Evolutionary conservation across 352 stramenopile species (phyloP).

Genomic region (Globisporangium iwayamae): DNA sequence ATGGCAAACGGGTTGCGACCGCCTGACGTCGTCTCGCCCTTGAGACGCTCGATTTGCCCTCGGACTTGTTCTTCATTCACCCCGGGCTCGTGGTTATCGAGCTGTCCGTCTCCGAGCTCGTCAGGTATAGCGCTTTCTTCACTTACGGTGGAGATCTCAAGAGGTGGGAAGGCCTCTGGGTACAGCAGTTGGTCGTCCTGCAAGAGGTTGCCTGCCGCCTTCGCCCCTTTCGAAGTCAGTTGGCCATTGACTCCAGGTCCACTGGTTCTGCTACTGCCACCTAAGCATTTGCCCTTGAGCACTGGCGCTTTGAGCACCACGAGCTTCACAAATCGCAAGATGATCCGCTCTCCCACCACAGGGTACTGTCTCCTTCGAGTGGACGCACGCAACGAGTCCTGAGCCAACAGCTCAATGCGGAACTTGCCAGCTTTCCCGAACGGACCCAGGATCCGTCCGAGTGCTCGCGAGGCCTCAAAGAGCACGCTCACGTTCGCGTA

Average conservation of each 20-base stretch:
- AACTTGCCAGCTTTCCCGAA: constrained; percentile 87
- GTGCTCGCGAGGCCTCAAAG: constrained; percentile 28
- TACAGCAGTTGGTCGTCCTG: constrained; percentile 47
- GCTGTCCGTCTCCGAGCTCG: background rate
- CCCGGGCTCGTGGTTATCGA: background rate
- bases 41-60: constrained; percentile 59
- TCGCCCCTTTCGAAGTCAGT: background rate
- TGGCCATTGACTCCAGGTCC: background rate
- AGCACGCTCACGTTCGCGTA: constrained; percentile 51
- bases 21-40: constrained; percentile 60
- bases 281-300: constrained; percentile 17
- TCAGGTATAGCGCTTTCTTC: background rate
- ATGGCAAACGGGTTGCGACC: constrained; percentile 66
- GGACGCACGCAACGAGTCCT: background rate
- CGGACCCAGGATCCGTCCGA: constrained; percentile 56
- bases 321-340: constrained; percentile 66
- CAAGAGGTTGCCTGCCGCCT: constrained; percentile 24
- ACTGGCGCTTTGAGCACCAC: constrained; percentile 35
- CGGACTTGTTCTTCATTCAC: background rate
- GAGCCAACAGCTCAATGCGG: constrained; percentile 31
- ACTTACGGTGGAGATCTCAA: background rate
- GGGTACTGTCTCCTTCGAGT: constrained; percentile 10
- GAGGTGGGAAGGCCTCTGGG: constrained; percentile 31
- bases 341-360: constrained; percentile 34
- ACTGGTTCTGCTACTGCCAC: background rate